A percentile compares a stretch with the other conserved stretches of the same genome.
These are phyloP conservation scores for Raphanus hybrid DNA, from an alignment of 441 rosid genomes.

Conservation along the genomic window DNA sequence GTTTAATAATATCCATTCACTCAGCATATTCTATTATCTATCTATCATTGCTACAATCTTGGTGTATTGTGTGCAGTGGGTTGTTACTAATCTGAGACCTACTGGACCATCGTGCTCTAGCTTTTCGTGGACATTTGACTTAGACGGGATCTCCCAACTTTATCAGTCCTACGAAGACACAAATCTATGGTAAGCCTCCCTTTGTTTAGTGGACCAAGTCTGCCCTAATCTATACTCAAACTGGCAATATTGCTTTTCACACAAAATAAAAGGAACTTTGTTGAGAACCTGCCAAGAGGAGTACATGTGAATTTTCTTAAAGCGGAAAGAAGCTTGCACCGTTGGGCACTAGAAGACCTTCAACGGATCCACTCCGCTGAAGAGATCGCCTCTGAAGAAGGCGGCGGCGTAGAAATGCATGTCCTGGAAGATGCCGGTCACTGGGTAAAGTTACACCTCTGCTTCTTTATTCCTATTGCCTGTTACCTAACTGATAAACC, in stretches of 20 bases:
- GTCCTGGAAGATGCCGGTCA: constrained; percentile 99
- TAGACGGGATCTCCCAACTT: constrained; percentile 81
- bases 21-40: not conserved
- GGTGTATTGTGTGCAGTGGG: constrained; percentile 64
- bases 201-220: constrained; percentile 13
- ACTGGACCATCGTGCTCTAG: constrained; percentile 52
- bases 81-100: constrained; percentile 76
- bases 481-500: not conserved
- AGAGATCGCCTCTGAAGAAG: constrained; percentile 82
- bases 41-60: constrained; percentile 8
- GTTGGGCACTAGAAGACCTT: constrained; percentile 95
- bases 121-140: constrained; percentile 89
- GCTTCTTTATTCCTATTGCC: constrained; percentile 1
- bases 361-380: constrained; percentile 90
- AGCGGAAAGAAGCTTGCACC: constrained; percentile 96
- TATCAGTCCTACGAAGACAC: constrained; percentile 90
- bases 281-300: constrained; percentile 85
- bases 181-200: constrained; percentile 67
- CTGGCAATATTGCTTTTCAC: not conserved
- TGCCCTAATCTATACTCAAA: not conserved
- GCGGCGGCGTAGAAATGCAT: constrained; percentile 95
- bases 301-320: constrained; percentile 89
- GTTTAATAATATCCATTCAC: constrained; percentile 5
- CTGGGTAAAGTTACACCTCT: constrained; percentile 60
- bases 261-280: constrained; percentile 67